Conservation (phyloP, 140 eudicot genomes). For the Oenanthe javanica region DNA sequence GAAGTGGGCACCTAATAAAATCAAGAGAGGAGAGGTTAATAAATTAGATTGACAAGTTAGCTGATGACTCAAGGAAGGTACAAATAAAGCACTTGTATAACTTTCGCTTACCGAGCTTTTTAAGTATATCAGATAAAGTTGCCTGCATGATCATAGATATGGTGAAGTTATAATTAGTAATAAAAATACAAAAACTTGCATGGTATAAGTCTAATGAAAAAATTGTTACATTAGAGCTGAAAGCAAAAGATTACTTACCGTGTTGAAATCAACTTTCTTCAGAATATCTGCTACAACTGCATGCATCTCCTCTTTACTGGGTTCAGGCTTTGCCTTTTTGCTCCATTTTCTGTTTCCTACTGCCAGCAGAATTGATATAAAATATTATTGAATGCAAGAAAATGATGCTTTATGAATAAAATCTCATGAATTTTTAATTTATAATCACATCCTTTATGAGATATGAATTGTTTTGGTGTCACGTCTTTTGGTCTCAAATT, state of each 20-base stretch:
- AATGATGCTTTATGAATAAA: neutral
- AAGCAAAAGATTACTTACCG: slow-evolving; percentile 38
- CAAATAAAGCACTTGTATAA: neutral
- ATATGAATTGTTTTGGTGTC: neutral
- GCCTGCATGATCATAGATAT: slow-evolving; percentile 38
- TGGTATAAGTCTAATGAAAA: neutral
- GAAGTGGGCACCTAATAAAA: slow-evolving; percentile 59
- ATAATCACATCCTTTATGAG: neutral
- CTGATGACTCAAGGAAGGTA: neutral
- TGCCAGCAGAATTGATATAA: neutral
- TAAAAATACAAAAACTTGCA: neutral
- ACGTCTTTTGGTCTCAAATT: neutral
- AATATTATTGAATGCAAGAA: neutral
- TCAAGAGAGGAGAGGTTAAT: neutral
- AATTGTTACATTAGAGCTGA: neutral
- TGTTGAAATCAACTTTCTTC: slow-evolving; percentile 60
- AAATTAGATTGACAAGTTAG: neutral
- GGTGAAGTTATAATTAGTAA: neutral
- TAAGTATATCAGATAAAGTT: slow-evolving; percentile 8
- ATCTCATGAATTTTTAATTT: neutral
- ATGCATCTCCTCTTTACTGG: slow-evolving; percentile 2
- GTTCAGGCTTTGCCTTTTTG: slow-evolving; percentile 25
- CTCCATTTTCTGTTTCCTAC: slow-evolving; percentile 27
- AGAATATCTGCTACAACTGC: neutral
- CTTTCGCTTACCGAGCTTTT: slow-evolving; percentile 58